These are phyloP conservation scores for Geotrichum candidum DNA, from an alignment of 1,139 yeast species.

Conservation along the genomic window DNA sequence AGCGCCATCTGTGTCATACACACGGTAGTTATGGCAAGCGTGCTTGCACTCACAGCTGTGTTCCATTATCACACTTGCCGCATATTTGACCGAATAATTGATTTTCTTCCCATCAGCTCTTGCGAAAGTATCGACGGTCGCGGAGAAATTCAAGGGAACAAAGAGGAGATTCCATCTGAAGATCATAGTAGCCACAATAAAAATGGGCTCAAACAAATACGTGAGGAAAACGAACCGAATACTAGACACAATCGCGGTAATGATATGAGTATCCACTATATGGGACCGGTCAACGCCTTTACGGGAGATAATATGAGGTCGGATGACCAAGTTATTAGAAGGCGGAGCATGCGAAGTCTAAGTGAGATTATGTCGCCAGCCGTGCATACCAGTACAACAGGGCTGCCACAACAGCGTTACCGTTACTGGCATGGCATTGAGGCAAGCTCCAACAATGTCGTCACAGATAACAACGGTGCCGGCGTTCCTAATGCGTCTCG, in stretches of 20 bases:
- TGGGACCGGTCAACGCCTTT: background rate
- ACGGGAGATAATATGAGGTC: background rate
- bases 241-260: too few relatives aligned
- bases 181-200: background rate
- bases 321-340: background rate
- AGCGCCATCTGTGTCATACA: slow-evolving; percentile 26
- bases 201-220: background rate
- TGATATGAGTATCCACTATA: background rate
- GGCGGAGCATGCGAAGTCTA: slow-evolving; percentile 7
- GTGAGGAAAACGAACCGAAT: background rate
- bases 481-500: too few relatives aligned
- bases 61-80: slow-evolving; percentile 18
- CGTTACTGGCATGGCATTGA: slow-evolving; percentile 23
- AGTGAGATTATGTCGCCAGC: slow-evolving; percentile 6
- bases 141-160: background rate
- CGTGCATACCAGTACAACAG: slow-evolving; percentile 3
- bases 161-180: background rate
- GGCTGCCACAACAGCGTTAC: background rate
- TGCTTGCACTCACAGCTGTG: slow-evolving; percentile 15
- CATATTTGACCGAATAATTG: slow-evolving; percentile 16
- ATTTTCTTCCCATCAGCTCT: slow-evolving; percentile 17
- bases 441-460: slow-evolving; percentile 21
- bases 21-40: slow-evolving; percentile 20
- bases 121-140: background rate
- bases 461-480: too few relatives aligned